These are phyloP conservation scores for Penicillium manginii DNA, from an alignment of 495 filamentous ascomycete genomes.

Conservation along the genomic window DNA sequence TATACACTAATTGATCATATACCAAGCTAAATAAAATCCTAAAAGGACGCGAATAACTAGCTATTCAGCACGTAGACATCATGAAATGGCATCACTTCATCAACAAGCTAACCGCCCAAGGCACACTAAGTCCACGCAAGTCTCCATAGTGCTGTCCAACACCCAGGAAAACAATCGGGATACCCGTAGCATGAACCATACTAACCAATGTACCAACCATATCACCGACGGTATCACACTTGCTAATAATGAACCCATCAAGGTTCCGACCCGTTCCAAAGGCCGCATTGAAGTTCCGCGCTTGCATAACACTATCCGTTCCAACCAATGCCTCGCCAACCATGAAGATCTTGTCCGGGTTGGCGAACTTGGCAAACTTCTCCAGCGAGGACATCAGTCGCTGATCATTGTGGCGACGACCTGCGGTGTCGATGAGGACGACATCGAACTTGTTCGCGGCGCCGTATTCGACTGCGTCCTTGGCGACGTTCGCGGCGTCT, in stretches of 20 bases:
- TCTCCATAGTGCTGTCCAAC: conserved; percentile 98
- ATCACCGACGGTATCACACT: conserved; percentile 97
- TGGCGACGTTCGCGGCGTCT: conserved; percentile 92
- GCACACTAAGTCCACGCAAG: conserved; percentile 87
- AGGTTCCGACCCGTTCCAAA: conserved; percentile 80
- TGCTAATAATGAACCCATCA: conserved; percentile 97
- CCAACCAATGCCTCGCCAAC: conserved; percentile 97
- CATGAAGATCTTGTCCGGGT: conserved; percentile 98
- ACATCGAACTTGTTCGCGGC: conserved; percentile 80
- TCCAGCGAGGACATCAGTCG: conserved; percentile 92
- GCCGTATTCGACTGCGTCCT: conserved; percentile 85
- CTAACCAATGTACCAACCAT: conserved; percentile 97
- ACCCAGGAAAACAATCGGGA: conserved; percentile 91
- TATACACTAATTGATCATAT: too few species aligned
- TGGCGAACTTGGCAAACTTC: conserved; percentile 94
- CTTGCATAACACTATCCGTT: conserved; percentile 91
- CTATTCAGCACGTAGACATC: too few species aligned
- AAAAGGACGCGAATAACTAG: too few species aligned
- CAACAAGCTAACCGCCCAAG: conserved; percentile 84
- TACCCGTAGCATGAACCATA: conserved; percentile 96
- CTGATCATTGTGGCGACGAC: conserved; percentile 91
- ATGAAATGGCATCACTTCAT: conserved; percentile 51
- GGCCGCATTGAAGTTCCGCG: conserved; percentile 89
- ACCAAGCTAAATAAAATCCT: too few species aligned
- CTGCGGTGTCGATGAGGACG: conserved; percentile 95